A percentile compares a stretch with the other conserved stretches of the same genome.
phyloP scores from a whole-genome alignment of 768 basidiomycete species.

The Lactarius akahatsu region DNA sequence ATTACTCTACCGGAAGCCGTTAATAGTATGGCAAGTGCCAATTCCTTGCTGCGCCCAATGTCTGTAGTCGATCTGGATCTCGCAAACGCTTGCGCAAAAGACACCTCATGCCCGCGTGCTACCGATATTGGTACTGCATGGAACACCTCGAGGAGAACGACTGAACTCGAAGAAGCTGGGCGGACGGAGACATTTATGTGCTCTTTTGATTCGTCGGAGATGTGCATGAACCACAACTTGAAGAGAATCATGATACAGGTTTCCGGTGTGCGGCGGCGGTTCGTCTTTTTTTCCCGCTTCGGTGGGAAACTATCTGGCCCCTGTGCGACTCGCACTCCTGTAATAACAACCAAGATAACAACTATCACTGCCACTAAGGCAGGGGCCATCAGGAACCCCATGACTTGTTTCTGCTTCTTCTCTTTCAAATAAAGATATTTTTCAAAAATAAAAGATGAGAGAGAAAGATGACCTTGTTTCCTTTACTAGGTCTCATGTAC shows the following conservation, averaged over 20 bases:
- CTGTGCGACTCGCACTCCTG: constrained; percentile 40
- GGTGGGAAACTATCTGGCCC: constrained; percentile 42
- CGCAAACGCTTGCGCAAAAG: constrained; percentile 53
- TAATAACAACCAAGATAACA: no score
- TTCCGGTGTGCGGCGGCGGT: constrained; percentile 60
- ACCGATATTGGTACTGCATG: constrained; percentile 66
- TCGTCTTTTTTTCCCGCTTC: background rate
- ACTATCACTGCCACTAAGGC: no score
- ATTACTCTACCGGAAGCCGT: constrained; percentile 65
- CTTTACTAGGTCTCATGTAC: no score
- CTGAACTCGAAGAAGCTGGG: no score
- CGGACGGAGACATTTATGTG: constrained; percentile 65
- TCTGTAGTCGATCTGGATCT: constrained; percentile 94
- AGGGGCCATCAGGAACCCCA: no score
- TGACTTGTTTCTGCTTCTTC: no score
- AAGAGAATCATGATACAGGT: constrained; percentile 71
- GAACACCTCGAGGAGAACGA: constrained; percentile 77
- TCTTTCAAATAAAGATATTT: no score
- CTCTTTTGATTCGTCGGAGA: constrained; percentile 89
- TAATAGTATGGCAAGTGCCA: constrained; percentile 87
- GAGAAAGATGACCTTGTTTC: no score
- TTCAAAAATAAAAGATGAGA: no score
- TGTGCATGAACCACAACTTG: constrained; percentile 88
- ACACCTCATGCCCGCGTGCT: constrained; percentile 87
- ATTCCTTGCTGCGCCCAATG: constrained; percentile 82